Evolutionary conservation across 1,284 basidiomycete species (phyloP), one percentile per base, ranked within the genome.

Genomic region (Sanghuangporus weigelae): DNA sequence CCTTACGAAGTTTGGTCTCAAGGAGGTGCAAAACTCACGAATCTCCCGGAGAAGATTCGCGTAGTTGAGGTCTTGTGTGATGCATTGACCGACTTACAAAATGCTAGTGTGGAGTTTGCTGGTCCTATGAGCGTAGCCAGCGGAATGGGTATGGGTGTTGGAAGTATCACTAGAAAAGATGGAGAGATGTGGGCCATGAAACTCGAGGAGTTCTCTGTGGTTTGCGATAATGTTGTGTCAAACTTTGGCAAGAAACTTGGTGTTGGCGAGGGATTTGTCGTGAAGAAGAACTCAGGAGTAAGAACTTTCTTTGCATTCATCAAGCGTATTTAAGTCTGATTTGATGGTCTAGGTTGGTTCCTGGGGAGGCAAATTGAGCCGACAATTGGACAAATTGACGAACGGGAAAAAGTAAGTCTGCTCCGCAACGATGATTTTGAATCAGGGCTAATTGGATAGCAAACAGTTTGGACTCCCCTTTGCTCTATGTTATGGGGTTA

Each of bases 1-100:
- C 92, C 95, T 5, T 84, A 89, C 54, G 89, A 91, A 67, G 87
- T 96, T 10, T 99, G 96, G 96, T 89, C 89, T 42, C 90, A 93
- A 71, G 86, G 87, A 21, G 93, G 93, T 39, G 90, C 89, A 39
- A 95, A 95, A 74, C 81, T 96, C 53, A 78, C 79, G 12, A 91
- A 92, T 69, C 72, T 95, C 40, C 84, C 88, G 56, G 92, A 94
- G 68, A 97, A 97, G 76, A 85, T 95, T 12, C 84, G 91, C 38
- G 90, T 93, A 60, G 84, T 96, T 51, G 89, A 90, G 63, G 84
- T 92, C 54, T 76, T 96, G 36, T 84, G 84, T 64, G 82, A 82
- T 36, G 90, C 90, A 23, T 77, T 96, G 64, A 89, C 93, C 65
- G 87, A 90, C 57, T 78, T 96, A 61, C 84, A 89, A 70, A 75